Evolutionary conservation across 148 eudicot genomes (phyloP).

Genomic region (Polygonum maritimum): DNA sequence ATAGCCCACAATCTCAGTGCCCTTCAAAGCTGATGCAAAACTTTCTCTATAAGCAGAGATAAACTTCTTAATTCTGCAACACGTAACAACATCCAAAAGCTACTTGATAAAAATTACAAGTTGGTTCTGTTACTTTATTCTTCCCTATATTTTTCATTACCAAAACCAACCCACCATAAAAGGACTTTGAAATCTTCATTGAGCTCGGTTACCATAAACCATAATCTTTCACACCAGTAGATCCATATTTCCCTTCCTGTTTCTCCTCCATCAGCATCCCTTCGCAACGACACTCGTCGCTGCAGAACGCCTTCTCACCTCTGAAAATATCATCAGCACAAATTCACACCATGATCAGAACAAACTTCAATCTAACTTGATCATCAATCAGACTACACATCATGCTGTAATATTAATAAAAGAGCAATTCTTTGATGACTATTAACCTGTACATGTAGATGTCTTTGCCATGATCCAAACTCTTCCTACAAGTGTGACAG

Average conservation of each 20-base stretch:
- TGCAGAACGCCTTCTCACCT: slow-evolving; percentile 63
- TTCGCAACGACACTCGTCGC: slow-evolving; percentile 40
- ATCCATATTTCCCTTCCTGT: slow-evolving; percentile 17
- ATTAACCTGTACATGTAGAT: slow-evolving; percentile 63
- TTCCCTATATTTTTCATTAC: background rate
- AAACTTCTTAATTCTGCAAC: background rate
- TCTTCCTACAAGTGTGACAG: slow-evolving; percentile 49
- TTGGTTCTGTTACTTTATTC: background rate
- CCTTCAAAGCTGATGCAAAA: background rate
- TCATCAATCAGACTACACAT: background rate
- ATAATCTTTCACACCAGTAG: background rate
- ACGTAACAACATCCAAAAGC: background rate
- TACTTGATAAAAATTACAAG: background rate
- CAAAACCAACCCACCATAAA: background rate
- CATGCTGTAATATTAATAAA: background rate
- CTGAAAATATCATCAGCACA: slow-evolving; percentile 19
- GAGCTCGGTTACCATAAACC: background rate
- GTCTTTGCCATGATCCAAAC: slow-evolving; percentile 46
- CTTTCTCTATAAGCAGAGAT: background rate
- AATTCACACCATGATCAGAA: background rate
- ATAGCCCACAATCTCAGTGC: slow-evolving; percentile 2
- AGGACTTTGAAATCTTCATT: background rate
- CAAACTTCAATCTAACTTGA: background rate
- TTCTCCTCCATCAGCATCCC: slow-evolving; percentile 39
- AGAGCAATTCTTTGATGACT: background rate